Base-by-base conservation (phyloP, 371 early-diverging fungal genomes). In the Lichtheimia hyalospora region DNA sequence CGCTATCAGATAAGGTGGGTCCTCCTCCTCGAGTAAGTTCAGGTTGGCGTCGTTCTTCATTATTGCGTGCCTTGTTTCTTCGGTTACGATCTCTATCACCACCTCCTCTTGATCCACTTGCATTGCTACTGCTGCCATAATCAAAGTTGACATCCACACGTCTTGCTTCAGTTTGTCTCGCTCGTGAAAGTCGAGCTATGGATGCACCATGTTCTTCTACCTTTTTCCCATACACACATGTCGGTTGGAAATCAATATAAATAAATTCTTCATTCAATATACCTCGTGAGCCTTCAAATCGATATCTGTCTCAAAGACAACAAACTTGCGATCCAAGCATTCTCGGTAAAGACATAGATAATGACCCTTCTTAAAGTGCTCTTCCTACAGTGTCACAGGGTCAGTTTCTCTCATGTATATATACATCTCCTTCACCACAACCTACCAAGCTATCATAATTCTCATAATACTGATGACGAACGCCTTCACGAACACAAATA, bases 321-420 rank as follows among this genome's bases (percentile, higher is more conserved):
- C 87, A 84, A 98, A 97, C 78, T 96, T 97, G 63, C 88, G 85
- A 56, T 95, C 97, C 51, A 96, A 67, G 68, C 98, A 98, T 52
- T 85, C 81, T 4, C 87, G 85, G 28, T 96, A 82, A 46, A 70
- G 65, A 70, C 98, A 98, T 21, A 89, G 72, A 61, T 73, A 89
- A 68, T 98, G 98, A n/a, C 92, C 92, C 21, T 73, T 62, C 49
- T 79, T 72, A 64, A 96, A 95, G 77, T 98, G 98, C 3, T 84
- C 66, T 64, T 92, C 91, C 92, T 91, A 63, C 41, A 39, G 5
- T 52, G 7, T 16, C 27, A 4, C 15, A 59, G 7, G 18, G 6
- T 43, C 1, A 46, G n/a, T 21, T 3, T 5, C 46, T 46, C 10
- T 46, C 18, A 5, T 16, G 5, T 46, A 18, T 10, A 5, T 10